Conservation (phyloP, 805 yeast genomes). For the Lachancea waltii region DNA sequence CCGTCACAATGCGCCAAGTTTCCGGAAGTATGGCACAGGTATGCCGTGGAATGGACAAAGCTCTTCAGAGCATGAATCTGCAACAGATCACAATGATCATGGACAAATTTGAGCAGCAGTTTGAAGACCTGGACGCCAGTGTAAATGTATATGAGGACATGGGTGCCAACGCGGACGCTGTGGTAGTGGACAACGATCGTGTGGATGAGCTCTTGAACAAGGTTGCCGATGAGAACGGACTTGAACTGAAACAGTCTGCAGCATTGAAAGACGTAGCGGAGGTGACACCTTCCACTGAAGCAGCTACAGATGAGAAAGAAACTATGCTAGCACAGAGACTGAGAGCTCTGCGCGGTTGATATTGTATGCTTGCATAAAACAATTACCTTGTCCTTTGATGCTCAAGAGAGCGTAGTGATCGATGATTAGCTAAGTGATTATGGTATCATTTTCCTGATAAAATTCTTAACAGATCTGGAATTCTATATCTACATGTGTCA, state of each 20-base stretch:
- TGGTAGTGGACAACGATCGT: slow-evolving; percentile 89
- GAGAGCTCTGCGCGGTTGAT: slow-evolving; percentile 64
- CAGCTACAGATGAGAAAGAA: slow-evolving; percentile 64
- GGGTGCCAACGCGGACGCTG: slow-evolving; percentile 80
- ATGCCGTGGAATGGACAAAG: slow-evolving; percentile 93
- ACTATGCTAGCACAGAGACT: slow-evolving; percentile 82
- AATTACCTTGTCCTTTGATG: too few species aligned
- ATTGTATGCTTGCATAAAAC: too few species aligned
- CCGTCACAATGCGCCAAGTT: slow-evolving; percentile 94
- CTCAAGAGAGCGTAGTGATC: too few species aligned
- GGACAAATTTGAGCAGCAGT: slow-evolving; percentile 96
- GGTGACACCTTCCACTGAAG: slow-evolving; percentile 45
- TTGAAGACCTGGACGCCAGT: slow-evolving; percentile 91
- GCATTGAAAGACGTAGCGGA: slow-evolving; percentile 44
- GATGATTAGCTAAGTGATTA: too few species aligned
- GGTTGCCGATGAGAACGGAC: slow-evolving; percentile 96
- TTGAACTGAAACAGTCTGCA: slow-evolving; percentile 82
- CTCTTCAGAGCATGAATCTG: slow-evolving; percentile 90
- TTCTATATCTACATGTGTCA: slow-evolving; percentile 10
- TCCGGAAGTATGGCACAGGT: slow-evolving; percentile 92
- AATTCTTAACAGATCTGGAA: too few species aligned
- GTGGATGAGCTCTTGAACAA: slow-evolving; percentile 86
- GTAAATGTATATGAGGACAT: slow-evolving; percentile 90
- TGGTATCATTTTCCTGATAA: too few species aligned
- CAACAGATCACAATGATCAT: slow-evolving; percentile 88